Percentiles rank a stretch among this genome's conserved stretches.
Conservation (phyloP, 2,329 filamentous ascomycete genomes). For the Ampelomyces quisqualis region DNA sequence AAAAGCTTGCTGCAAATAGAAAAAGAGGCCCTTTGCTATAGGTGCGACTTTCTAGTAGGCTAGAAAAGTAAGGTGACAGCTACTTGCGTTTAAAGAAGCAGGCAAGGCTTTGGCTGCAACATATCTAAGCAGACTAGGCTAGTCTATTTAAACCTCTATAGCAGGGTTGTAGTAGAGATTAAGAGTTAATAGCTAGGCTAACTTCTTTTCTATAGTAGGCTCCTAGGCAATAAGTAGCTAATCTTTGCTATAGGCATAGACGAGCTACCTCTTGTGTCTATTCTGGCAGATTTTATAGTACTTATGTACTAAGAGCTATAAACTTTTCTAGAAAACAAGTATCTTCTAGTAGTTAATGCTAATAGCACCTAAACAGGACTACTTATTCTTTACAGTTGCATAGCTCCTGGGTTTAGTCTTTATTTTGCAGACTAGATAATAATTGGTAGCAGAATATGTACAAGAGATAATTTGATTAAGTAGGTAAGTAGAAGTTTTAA, state of each 20-base stretch:
- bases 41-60: conserved; percentile 11
- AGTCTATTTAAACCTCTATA: conserved; percentile 5
- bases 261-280: conserved; percentile 7
- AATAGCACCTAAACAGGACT: conserved; percentile 8
- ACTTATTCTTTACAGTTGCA: conserved; percentile 1
- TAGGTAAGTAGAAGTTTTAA: not conserved
- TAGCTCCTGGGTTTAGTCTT: conserved; percentile 3
- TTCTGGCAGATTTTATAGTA: conserved; percentile 4
- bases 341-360: conserved; percentile 1
- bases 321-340: conserved; percentile 8
- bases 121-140: conserved; percentile 10
- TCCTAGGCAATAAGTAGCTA: conserved; percentile 12
- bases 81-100: not conserved
- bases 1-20: conserved; percentile 7
- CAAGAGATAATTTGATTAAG: conserved; percentile 1
- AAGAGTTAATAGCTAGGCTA: not conserved
- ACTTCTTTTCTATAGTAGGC: conserved; percentile 9
- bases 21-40: conserved; percentile 11
- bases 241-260: conserved; percentile 7
- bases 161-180: conserved; percentile 1
- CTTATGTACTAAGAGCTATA: conserved; percentile 1
- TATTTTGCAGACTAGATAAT: conserved; percentile 1
- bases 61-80: conserved; percentile 9
- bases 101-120: conserved; percentile 7
- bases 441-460: not conserved